Percentiles rank a stretch among this genome's conserved stretches.
These are phyloP conservation scores for Fusarium mangiferae DNA, from an alignment of 2,329 filamentous ascomycete genomes.

Conservation along the genomic window DNA sequence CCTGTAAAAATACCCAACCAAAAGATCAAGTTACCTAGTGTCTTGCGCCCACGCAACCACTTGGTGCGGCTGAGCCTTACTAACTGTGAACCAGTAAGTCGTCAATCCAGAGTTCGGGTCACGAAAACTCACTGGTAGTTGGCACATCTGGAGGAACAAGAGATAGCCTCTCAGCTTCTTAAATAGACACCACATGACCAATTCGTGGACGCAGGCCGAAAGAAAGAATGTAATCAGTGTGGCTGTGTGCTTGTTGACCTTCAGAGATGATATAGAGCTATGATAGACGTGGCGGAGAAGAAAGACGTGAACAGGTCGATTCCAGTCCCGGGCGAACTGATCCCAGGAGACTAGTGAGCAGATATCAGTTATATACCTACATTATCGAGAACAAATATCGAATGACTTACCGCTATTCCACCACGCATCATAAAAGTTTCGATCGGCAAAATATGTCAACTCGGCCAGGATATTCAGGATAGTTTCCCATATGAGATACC, in stretches of 20 bases:
- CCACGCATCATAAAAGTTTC: slow-evolving; percentile 75
- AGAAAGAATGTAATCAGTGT: slow-evolving; percentile 81
- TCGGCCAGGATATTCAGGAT: slow-evolving; percentile 81
- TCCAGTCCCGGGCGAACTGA: slow-evolving; percentile 84
- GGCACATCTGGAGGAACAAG: slow-evolving; percentile 77
- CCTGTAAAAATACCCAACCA: slow-evolving; percentile 84
- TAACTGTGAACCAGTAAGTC: slow-evolving; percentile 53
- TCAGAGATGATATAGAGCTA: slow-evolving; percentile 77
- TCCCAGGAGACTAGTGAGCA: slow-evolving; percentile 68
- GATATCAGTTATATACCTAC: neutral
- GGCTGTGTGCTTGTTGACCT: slow-evolving; percentile 74
- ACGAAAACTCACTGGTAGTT: slow-evolving; percentile 67
- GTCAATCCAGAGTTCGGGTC: neutral
- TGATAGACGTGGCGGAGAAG: slow-evolving; percentile 83
- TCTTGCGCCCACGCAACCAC: slow-evolving; percentile 69
- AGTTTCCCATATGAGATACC: slow-evolving; percentile 85
- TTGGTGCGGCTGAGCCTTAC: slow-evolving; percentile 74
- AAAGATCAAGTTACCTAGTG: slow-evolving; percentile 78
- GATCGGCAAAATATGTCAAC: slow-evolving; percentile 79
- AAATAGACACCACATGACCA: slow-evolving; percentile 84
- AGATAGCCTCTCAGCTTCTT: slow-evolving; percentile 81
- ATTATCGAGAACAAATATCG: neutral
- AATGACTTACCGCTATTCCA: slow-evolving; percentile 64
- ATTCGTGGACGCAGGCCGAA: slow-evolving; percentile 76
- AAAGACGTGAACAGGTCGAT: slow-evolving; percentile 80